Evolutionary conservation across 2,329 filamentous ascomycete genomes (phyloP).

Genomic region (Fusarium pseudocircinatum): DNA sequence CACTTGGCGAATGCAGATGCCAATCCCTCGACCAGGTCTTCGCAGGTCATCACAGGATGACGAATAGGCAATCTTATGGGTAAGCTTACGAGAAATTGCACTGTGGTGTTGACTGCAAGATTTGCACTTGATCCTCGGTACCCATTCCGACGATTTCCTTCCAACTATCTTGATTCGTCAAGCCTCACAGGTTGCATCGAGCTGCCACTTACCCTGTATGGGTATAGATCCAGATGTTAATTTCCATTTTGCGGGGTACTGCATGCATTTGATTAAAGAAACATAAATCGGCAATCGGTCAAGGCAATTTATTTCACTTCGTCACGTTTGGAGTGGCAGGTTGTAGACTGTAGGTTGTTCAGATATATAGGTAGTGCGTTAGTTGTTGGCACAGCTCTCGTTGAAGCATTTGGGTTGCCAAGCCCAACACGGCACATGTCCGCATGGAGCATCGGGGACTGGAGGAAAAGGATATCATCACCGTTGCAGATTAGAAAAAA

Average conservation of each 20-base stretch:
- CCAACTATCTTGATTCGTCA: background rate
- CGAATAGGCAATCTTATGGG: background rate
- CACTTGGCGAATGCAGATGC: too few species aligned
- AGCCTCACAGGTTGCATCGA: background rate
- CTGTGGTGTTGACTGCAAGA: background rate
- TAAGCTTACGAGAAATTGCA: background rate
- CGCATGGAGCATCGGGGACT: background rate
- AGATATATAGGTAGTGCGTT: too few species aligned
- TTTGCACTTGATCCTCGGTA: background rate
- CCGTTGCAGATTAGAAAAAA: too few species aligned
- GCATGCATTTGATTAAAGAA: background rate
- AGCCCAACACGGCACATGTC: fast-evolving
- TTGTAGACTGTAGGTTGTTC: too few species aligned
- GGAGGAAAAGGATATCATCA: background rate
- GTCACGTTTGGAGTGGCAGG: background rate
- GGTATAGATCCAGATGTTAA: background rate
- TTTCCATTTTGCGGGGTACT: background rate
- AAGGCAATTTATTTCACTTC: background rate
- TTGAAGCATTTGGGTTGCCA: fast-evolving
- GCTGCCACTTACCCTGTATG: background rate
- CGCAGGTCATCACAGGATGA: background rate
- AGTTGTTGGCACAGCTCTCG: too few species aligned
- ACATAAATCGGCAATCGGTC: background rate
- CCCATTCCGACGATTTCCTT: background rate
- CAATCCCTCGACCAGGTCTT: too few species aligned